These are phyloP conservation scores for Rhodomyrtus tomentosa DNA, from an alignment of 345 rosid genomes.

Conservation along the genomic window DNA sequence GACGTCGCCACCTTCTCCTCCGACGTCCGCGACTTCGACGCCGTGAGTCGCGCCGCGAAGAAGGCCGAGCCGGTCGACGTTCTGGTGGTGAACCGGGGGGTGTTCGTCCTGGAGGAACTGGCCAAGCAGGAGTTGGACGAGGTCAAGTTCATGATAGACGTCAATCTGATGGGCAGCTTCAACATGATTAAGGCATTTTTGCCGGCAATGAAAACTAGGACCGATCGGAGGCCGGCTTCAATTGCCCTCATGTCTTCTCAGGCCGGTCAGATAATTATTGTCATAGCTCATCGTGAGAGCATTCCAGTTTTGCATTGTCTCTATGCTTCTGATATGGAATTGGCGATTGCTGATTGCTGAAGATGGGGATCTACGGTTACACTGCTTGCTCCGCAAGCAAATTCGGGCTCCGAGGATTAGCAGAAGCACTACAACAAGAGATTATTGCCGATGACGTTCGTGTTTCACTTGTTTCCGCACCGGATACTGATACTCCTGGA, in stretches of 20 bases:
- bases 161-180: slow-evolving; percentile 78
- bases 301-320: not conserved
- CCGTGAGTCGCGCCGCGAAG: slow-evolving; percentile 28
- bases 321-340: not conserved
- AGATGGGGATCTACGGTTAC: slow-evolving; percentile 82
- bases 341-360: not conserved
- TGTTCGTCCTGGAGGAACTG: slow-evolving; percentile 47
- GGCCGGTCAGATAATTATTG: slow-evolving; percentile 61
- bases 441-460: slow-evolving; percentile 64
- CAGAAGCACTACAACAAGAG: slow-evolving; percentile 89
- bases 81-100: slow-evolving; percentile 77
- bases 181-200: slow-evolving; percentile 73
- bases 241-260: slow-evolving; percentile 80
- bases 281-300: not conserved
- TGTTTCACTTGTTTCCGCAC: slow-evolving; percentile 67
- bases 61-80: slow-evolving; percentile 67
- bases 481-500: slow-evolving; percentile 53
- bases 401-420: slow-evolving; percentile 83
- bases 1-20: slow-evolving; percentile 55
- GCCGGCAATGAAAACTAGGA: slow-evolving; percentile 59
- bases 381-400: slow-evolving; percentile 77
- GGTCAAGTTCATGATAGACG: slow-evolving; percentile 63
- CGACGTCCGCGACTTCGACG: slow-evolving; percentile 67
- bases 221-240: slow-evolving; percentile 40
- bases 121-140: slow-evolving; percentile 52